These are phyloP conservation scores for Zangia roseola DNA, from an alignment of 768 basidiomycete species.

Conservation along the genomic window DNA sequence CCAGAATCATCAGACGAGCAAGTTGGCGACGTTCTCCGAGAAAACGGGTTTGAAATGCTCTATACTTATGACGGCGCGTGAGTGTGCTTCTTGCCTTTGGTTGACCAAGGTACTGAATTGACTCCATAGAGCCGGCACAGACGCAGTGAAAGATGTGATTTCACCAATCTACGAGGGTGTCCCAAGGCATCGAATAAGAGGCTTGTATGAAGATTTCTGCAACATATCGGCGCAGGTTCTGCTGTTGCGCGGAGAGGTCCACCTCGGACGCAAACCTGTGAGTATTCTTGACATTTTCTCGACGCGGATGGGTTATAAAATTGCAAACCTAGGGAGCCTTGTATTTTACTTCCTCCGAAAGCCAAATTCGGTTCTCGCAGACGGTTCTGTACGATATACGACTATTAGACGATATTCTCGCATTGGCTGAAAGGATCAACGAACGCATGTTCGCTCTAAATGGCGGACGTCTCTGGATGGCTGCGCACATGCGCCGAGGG, in stretches of 20 bases:
- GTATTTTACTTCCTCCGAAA: constrained; percentile 33
- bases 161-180: constrained; percentile 34
- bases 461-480: constrained; percentile 41
- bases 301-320: neutral
- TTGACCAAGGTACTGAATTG: neutral
- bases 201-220: constrained; percentile 39
- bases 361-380: constrained; percentile 26
- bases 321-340: constrained; percentile 29
- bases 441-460: constrained; percentile 31
- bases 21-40: constrained; percentile 33
- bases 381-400: constrained; percentile 33
- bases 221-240: constrained; percentile 36
- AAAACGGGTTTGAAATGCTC: constrained; percentile 41
- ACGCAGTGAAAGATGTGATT: constrained; percentile 39
- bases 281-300: neutral
- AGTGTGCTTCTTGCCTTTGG: constrained; percentile 21
- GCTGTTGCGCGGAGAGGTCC: constrained; percentile 40
- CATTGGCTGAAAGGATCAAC: constrained; percentile 31
- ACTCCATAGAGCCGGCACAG: constrained; percentile 34
- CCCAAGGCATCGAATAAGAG: constrained; percentile 34
- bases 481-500: constrained; percentile 45
- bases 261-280: constrained; percentile 39
- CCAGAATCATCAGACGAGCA: constrained; percentile 24
- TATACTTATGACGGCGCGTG: constrained; percentile 42
- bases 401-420: constrained; percentile 22